Base-by-base conservation (phyloP, 2,329 filamentous ascomycete genomes). In the Alternaria viburni region DNA sequence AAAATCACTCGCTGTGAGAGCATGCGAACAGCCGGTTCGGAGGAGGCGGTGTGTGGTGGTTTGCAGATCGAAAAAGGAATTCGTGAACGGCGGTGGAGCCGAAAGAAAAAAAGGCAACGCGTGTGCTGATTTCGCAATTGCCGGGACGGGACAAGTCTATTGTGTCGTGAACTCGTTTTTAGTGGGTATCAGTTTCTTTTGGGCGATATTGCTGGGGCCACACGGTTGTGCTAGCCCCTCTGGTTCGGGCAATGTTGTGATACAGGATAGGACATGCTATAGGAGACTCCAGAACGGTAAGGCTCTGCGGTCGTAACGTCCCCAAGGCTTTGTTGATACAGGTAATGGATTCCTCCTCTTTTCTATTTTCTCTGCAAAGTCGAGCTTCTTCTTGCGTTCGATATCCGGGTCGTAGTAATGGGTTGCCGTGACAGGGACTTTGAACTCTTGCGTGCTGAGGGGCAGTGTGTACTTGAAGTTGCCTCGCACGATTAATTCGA, bases 401-500 rank as follows among this genome's bases (percentile, higher is more conserved):
- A 70, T 59, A 47, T 79, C 76, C 7, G 77, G 77, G 54, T 79
- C 75, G 59, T 80, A 80, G 56, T 68, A 70, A 59, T 79, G 79
- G 32, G 72, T 69, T 11, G 79, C 81, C 13, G 78, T 81, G 30
- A 86, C 79, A 69, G 75, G 83, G 73, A 85, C 85, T n/a, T 83
- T 86, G 69, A 85, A 82, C 45, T 82, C 81, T 15, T 83, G 81
- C 5, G 86, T 86, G 63, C 83, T 87, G 58, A 90, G 81, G 8
- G 88, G 88, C 4, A 90, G 81, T 65, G 88, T 85, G 74, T 99
- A 99, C 75, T 94, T 93, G 70, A 99, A 85, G 13, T 96, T 91
- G 21, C 96, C 96, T 71, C 96, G 90, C 45, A 99, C 88, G 64
- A 98, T 95, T 52, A 99, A 86, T 70, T 97, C 93, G 71, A 98